Evolutionary conservation across 495 filamentous ascomycete species (phyloP).

Genomic region (Aspergillus mulundensis): DNA sequence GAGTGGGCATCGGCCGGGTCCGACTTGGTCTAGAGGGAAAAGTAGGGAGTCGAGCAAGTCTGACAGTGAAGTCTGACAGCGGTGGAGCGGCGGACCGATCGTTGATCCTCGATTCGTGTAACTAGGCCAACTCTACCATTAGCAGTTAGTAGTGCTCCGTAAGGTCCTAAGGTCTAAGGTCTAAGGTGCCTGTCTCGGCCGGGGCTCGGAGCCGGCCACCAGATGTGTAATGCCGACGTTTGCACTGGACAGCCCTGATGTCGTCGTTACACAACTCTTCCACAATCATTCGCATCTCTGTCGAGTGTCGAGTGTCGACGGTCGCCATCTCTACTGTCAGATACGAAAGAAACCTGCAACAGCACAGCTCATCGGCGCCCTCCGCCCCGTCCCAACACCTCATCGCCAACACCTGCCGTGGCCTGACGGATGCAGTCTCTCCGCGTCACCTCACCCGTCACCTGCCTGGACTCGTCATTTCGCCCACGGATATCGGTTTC

Average conservation of each 20-base stretch:
- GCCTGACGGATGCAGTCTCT: background rate
- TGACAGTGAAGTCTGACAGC: background rate
- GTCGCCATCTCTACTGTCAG: no score
- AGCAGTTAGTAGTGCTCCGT: no score
- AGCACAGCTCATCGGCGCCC: background rate
- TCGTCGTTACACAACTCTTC: background rate
- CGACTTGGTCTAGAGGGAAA: background rate
- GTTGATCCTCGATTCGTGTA: conserved; percentile 6
- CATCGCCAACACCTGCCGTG: background rate
- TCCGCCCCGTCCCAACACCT: background rate
- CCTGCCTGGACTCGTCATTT: background rate
- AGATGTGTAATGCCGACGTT: no score
- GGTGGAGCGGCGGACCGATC: conserved; percentile 8
- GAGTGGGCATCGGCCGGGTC: conserved; percentile 1
- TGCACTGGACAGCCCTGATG: no score
- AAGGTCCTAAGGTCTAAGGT: no score
- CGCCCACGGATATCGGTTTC: no score
- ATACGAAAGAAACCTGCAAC: background rate
- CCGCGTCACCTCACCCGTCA: background rate
- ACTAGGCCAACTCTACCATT: no score
- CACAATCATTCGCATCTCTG: no score
- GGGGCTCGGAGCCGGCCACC: conserved; percentile 9
- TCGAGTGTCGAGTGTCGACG: no score
- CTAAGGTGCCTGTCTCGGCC: background rate
- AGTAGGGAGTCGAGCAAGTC: background rate